Evolutionary conservation across 106 monocot genomes (phyloP), one percentile per base, ranked within the genome.

Genomic region (Allium cepa): DNA sequence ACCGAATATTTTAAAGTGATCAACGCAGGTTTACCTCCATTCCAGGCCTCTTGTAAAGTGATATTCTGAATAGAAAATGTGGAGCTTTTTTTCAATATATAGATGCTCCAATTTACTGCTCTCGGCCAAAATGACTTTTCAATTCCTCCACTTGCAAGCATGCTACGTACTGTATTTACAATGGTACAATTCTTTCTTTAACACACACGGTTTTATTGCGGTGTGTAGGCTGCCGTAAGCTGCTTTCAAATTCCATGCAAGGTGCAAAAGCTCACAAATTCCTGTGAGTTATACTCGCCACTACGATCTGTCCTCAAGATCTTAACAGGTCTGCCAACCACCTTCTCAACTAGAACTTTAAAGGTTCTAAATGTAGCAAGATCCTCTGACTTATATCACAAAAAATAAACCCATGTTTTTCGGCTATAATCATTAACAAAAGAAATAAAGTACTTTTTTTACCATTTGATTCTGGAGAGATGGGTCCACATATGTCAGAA

Each of bases 351-450:
- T 8, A 14, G 17, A 8, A 49, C 66, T 10, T 66, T 66, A 46
- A 69, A 71, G 11, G 7, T 48, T 49, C 48, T 60, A 49, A 71
- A 60, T n/a, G 66, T 17, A 6, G 9, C 4, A 28, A 68, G 15
- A 13, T 50, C 68, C 56, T 68, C 9, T 50, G 55, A 55, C 27
- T 68, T 68, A 7, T n/a, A n/a, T 22, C 0, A 46, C 53, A 68
- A 68, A 28, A 68, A 68, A 53, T 68, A 68, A 55, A 55, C 53
- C 68, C 26, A 55, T 11, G 11, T 53, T 56, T 68, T 68, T 10
- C 68, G 51, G 56, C 26, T 68, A 55, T 50, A 68, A 68, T 68
- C 68, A 55, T 68, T 55, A 55, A 68, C 56, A 55, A 68, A 28
- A 14, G 68, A 55, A 68, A 68, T 53, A 26, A 53, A 17, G 49